phyloP scores from a whole-genome alignment of 371 early-diverging fungal species.

The Mycotypha africana region DNA sequence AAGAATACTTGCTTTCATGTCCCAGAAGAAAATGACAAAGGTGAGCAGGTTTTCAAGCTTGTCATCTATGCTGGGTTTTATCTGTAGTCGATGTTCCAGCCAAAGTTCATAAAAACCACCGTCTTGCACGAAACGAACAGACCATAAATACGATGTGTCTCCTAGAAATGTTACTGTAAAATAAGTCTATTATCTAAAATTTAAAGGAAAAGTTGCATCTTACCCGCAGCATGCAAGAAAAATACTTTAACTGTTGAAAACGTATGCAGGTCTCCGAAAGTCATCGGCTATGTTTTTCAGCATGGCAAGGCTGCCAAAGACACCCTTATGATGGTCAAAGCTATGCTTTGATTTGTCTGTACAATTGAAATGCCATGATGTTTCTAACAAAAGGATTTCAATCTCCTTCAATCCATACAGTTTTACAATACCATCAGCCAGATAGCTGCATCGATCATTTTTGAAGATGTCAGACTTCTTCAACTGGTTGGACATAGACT shows the following conservation, averaged over 20 bases:
- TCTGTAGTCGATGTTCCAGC: too few relatives aligned
- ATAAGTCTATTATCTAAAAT: too few relatives aligned
- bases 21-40: too few relatives aligned
- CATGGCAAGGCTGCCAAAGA: background rate
- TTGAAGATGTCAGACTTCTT: background rate
- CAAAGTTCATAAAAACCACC: too few relatives aligned
- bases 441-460: background rate
- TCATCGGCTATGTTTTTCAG: conserved; percentile 1
- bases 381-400: background rate
- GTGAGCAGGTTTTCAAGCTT: too few relatives aligned
- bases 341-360: background rate
- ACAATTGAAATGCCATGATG: background rate
- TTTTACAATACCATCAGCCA: background rate
- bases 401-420: background rate
- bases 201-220: too few relatives aligned
- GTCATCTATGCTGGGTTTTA: too few relatives aligned
- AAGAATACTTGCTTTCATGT: too few relatives aligned
- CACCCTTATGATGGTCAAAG: conserved; percentile 5
- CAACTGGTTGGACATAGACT: background rate
- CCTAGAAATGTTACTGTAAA: too few relatives aligned
- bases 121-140: too few relatives aligned
- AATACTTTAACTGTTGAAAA: background rate
- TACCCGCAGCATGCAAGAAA: background rate
- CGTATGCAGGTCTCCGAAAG: background rate
- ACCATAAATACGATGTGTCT: too few relatives aligned